These are phyloP conservation scores for Jimgerdemannia flammicorona DNA, from an alignment of 192 early-diverging fungal genomes.

Conservation along the genomic window DNA sequence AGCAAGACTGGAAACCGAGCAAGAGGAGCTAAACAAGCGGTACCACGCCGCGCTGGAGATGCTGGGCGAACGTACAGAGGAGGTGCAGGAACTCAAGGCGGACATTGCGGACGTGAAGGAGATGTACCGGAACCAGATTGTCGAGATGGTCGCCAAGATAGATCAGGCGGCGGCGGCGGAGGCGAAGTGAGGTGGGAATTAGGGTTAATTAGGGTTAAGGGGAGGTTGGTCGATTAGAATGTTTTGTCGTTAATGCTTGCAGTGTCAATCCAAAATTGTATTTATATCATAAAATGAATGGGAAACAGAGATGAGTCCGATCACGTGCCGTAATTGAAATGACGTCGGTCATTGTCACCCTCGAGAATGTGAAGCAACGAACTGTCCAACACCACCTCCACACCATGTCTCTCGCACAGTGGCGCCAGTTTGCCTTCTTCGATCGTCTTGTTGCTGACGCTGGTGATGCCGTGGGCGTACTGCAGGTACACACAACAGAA, in stretches of 20 bases:
- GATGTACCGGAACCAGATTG: constrained; percentile 63
- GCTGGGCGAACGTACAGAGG: constrained; percentile 87
- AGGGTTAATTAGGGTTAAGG: too few relatives aligned
- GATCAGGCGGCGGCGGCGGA: constrained; percentile 14
- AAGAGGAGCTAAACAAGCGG: constrained; percentile 53
- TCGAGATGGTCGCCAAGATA: constrained; percentile 48
- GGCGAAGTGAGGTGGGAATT: neutral
- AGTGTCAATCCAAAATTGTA: too few relatives aligned
- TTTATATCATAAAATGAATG: too few relatives aligned
- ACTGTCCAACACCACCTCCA: too few relatives aligned
- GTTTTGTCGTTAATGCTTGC: too few relatives aligned
- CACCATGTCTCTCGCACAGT: constrained; percentile 40
- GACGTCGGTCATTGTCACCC: neutral
- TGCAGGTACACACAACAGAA: constrained; percentile 40
- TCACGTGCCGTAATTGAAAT: neutral
- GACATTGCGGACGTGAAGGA: constrained; percentile 81
- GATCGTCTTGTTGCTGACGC: constrained; percentile 60
- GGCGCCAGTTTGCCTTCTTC: constrained; percentile 76
- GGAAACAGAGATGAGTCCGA: neutral
- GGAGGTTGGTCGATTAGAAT: too few relatives aligned
- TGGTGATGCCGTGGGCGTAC: constrained; percentile 53
- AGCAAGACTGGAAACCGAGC: constrained; percentile 43
- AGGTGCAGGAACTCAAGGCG: constrained; percentile 73
- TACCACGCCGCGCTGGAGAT: constrained; percentile 77
- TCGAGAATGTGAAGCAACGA: too few relatives aligned